A percentile compares a stretch with the other conserved stretches of the same genome.
These are phyloP conservation scores for Penicillium malachiteum DNA, from an alignment of 495 filamentous ascomycete genomes.

Conservation along the genomic window DNA sequence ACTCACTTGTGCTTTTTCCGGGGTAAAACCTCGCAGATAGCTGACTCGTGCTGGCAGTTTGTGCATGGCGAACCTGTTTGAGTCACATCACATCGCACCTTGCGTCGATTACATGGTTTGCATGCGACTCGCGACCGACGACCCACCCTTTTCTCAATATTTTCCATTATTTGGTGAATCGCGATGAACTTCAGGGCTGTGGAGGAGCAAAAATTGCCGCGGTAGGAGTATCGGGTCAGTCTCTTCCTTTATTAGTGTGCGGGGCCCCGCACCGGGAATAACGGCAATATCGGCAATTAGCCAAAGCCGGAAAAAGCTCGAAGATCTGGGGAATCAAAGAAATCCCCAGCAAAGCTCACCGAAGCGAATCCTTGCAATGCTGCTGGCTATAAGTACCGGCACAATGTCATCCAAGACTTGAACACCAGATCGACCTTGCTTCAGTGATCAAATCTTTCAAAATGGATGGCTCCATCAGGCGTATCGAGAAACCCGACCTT, in stretches of 20 bases:
- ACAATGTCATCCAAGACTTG: background rate
- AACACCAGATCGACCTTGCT: background rate
- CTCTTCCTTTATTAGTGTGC: background rate
- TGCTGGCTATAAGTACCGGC: background rate
- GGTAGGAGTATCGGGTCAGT: background rate
- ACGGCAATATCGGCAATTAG: conserved; percentile 4
- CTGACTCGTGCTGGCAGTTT: conserved; percentile 3
- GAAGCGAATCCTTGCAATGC: background rate
- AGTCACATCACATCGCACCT: conserved; percentile 2
- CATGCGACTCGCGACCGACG: conserved; percentile 3
- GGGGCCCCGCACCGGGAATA: background rate
- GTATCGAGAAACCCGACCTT: background rate
- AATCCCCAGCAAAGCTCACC: background rate
- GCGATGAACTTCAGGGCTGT: background rate
- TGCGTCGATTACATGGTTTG: conserved; percentile 4
- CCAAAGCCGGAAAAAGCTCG: background rate
- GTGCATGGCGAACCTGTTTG: conserved; percentile 1
- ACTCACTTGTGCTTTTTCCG: conserved; percentile 7
- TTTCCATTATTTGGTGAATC: background rate
- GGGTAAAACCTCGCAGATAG: conserved; percentile 2
- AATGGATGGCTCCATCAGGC: conserved; percentile 3
- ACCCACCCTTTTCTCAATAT: background rate
- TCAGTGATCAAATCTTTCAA: background rate
- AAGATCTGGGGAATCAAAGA: conserved; percentile 2
- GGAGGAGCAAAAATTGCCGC: background rate